phyloP scores from a whole-genome alignment of 2,329 filamentous ascomycete genomes.

The Apiospora malaysiana region DNA sequence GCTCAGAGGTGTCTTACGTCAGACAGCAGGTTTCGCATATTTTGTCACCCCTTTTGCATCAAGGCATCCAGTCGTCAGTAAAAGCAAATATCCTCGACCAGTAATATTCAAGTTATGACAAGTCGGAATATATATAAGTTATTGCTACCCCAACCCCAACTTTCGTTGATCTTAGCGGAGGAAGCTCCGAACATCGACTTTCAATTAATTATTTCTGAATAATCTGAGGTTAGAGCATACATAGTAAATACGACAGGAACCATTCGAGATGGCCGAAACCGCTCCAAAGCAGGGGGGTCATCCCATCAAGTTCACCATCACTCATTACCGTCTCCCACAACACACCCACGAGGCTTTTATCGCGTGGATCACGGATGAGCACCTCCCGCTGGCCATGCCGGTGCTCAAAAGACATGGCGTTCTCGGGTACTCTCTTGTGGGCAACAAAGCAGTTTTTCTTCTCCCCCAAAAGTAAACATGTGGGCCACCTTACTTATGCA shows the following conservation, averaged over 20 bases:
- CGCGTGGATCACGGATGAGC: conserved; percentile 39
- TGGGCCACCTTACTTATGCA: not conserved
- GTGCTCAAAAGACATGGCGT: conserved; percentile 37
- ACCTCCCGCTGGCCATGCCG: conserved; percentile 36
- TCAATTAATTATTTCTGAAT: not conserved
- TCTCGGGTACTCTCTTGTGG: conserved; percentile 35
- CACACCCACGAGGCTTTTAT: conserved; percentile 41
- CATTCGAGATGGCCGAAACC: conserved; percentile 23
- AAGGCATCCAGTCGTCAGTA: not conserved
- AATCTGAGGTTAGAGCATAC: not conserved
- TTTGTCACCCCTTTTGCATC: not conserved
- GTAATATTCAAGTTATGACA: not conserved
- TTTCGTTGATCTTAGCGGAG: not conserved
- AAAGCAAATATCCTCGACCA: not conserved
- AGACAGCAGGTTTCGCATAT: too few species aligned
- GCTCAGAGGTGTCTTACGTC: too few species aligned
- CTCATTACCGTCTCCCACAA: conserved; percentile 36
- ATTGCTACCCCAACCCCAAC: too few species aligned
- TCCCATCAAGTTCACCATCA: conserved; percentile 35
- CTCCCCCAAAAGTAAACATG: not conserved
- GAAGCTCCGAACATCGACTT: too few species aligned
- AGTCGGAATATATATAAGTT: not conserved
- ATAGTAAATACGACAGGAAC: not conserved
- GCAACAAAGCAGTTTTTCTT: not conserved
- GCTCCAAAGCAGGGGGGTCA: conserved; percentile 2